phyloP scores from a whole-genome alignment of 1,284 basidiomycete genomes.

The Moesziomyces sp. region DNA sequence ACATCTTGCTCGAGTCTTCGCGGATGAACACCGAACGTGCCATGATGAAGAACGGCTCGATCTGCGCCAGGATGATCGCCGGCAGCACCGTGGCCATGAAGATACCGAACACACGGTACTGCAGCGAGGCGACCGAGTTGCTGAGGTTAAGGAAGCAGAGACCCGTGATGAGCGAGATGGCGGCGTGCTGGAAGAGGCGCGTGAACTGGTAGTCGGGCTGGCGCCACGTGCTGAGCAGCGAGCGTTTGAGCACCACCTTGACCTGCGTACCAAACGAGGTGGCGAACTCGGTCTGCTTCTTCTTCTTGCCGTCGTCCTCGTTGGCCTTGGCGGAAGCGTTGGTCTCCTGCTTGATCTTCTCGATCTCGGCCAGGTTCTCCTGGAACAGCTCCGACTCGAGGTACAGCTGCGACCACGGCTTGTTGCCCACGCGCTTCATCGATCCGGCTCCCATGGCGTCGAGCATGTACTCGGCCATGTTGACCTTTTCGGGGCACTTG shows the following conservation, averaged over 20 bases:
- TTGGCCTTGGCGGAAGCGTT: constrained; percentile 4
- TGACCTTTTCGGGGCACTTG: constrained; percentile 70
- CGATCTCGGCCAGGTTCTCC: constrained; percentile 24
- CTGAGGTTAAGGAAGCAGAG: constrained; percentile 37
- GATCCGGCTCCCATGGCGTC: constrained; percentile 68
- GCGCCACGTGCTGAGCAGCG: constrained; percentile 77
- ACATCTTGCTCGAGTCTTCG: constrained; percentile 42
- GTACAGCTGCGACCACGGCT: constrained; percentile 77
- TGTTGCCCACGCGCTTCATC: constrained; percentile 55
- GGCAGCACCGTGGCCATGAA: constrained; percentile 42
- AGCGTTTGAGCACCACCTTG: constrained; percentile 25
- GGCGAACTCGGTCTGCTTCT: constrained; percentile 41
- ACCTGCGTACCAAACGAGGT: constrained; percentile 41
- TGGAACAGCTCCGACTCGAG: constrained; percentile 28
- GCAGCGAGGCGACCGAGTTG: constrained; percentile 25
- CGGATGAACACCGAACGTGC: constrained; percentile 26
- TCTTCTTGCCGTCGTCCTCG: background rate
- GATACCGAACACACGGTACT: constrained; percentile 35
- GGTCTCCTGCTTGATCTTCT: constrained; percentile 29
- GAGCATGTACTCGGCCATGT: constrained; percentile 71
- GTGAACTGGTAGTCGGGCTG: constrained; percentile 50
- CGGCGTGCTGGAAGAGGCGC: constrained; percentile 39
- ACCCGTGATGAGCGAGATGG: constrained; percentile 34
- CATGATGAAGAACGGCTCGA: constrained; percentile 41
- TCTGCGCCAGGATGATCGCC: constrained; percentile 35